Percentiles rank a stretch among this genome's conserved stretches.
These are phyloP conservation scores for Rusavskia elegans DNA, from an alignment of 495 filamentous ascomycete genomes.

Conservation along the genomic window DNA sequence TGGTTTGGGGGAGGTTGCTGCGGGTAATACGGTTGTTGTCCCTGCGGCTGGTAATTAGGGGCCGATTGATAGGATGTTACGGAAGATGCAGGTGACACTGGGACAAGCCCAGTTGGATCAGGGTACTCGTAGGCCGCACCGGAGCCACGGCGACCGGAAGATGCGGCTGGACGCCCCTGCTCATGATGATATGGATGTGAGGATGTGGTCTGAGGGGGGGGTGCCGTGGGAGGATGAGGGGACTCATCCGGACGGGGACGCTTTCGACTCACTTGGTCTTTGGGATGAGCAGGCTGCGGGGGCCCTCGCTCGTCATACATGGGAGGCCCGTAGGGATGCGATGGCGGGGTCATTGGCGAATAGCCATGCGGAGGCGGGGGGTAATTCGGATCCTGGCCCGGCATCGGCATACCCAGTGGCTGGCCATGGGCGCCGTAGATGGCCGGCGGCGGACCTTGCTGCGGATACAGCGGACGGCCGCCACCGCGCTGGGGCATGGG, in stretches of 20 bases:
- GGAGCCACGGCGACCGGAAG: constrained; percentile 28
- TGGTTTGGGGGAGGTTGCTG: constrained; percentile 5
- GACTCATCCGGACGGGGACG: constrained; percentile 15
- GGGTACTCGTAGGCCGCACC: constrained; percentile 35
- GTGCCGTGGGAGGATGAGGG: constrained; percentile 14
- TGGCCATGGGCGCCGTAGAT: constrained; percentile 68
- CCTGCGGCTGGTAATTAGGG: constrained; percentile 22
- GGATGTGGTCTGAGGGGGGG: constrained; percentile 13
- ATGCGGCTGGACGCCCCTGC: constrained; percentile 22
- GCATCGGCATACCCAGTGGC: constrained; percentile 40
- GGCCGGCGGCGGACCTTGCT: constrained; percentile 19
- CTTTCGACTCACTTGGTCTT: constrained; percentile 33
- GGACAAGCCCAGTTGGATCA: constrained; percentile 37
- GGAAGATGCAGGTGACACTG: constrained; percentile 33
- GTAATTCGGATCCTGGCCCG: constrained; percentile 32
- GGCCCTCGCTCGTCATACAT: constrained; percentile 19
- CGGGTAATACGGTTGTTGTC: constrained; percentile 26
- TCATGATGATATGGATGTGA: constrained; percentile 14
- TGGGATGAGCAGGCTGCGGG: constrained; percentile 14
- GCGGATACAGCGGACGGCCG: constrained; percentile 22
- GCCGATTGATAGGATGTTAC: constrained; percentile 29
- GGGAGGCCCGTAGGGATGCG: constrained; percentile 15
- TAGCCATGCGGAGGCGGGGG: constrained; percentile 29
- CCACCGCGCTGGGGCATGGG: constrained; percentile 22
- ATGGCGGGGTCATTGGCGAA: constrained; percentile 20